phyloP scores from a whole-genome alignment of 495 filamentous ascomycete species.

The Podospora pseudocomata region DNA sequence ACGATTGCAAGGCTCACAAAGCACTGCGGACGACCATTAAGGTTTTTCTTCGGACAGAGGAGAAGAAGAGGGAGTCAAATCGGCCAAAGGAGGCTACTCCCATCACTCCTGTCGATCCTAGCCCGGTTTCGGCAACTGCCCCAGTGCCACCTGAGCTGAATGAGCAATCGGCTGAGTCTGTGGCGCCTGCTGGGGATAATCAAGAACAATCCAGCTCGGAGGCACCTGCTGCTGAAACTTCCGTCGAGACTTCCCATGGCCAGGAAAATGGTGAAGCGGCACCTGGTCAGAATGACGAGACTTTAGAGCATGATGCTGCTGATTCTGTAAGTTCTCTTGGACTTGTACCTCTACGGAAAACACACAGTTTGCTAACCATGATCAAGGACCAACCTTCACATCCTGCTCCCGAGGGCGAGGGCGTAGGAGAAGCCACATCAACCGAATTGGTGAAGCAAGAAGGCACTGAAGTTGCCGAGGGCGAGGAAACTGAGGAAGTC shows the following conservation, averaged over 20 bases:
- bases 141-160: constrained; percentile 15
- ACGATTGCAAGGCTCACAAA: constrained; percentile 87
- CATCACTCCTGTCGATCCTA: constrained; percentile 41
- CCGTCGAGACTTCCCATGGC: constrained; percentile 18
- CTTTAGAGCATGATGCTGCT: not conserved
- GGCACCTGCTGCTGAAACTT: constrained; percentile 12
- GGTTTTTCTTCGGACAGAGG: constrained; percentile 79
- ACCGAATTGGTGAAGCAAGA: constrained; percentile 13
- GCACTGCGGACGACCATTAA: constrained; percentile 81
- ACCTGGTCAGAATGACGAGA: constrained; percentile 10
- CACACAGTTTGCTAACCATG: constrained; percentile 17
- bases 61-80: constrained; percentile 70
- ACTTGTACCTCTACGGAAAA: not conserved
- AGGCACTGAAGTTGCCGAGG: constrained; percentile 26
- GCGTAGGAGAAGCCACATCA: constrained; percentile 9
- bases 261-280: constrained; percentile 27
- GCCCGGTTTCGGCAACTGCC: constrained; percentile 24
- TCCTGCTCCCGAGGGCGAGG: constrained; percentile 10
- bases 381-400: constrained; percentile 15
- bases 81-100: constrained; percentile 53
- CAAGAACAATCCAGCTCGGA: constrained; percentile 7
- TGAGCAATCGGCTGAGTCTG: constrained; percentile 8
- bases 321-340: constrained; percentile 11
- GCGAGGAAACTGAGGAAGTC: constrained; percentile 20
- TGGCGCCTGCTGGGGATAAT: constrained; percentile 10